These are phyloP conservation scores for Urochloa ruziziensis DNA, from an alignment of 176 grass and related monocot species.

Conservation along the genomic window DNA sequence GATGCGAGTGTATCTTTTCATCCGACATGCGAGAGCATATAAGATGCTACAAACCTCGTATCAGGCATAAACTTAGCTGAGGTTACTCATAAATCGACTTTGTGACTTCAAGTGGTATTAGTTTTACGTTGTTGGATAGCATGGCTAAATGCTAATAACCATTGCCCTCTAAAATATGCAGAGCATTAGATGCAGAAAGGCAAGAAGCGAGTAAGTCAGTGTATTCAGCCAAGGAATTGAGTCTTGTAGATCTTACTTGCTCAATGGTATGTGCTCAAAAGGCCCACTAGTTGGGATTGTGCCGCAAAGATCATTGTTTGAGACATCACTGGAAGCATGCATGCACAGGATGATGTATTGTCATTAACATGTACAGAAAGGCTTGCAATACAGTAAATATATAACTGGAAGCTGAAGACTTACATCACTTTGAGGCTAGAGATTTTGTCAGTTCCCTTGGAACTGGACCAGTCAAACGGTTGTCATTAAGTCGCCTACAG, in stretches of 20 bases:
- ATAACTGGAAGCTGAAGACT: constrained; percentile 29
- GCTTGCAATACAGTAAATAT: not conserved
- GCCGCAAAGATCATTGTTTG: constrained; percentile 72
- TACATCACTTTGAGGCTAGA: constrained; percentile 76
- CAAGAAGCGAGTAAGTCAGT: not conserved
- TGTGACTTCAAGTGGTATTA: not conserved
- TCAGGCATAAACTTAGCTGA: too few relatives aligned
- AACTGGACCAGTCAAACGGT: constrained; percentile 55
- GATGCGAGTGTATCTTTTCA: not conserved
- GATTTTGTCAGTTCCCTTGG: constrained; percentile 59
- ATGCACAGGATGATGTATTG: constrained; percentile 7
- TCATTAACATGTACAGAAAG: constrained; percentile 25
- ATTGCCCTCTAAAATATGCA: not conserved
- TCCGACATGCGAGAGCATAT: not conserved
- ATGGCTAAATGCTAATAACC: not conserved
- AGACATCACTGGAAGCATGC: constrained; percentile 59
- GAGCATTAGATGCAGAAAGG: not conserved
- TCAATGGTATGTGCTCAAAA: constrained; percentile 68
- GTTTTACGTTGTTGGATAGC: not conserved
- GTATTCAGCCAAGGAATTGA: not conserved
- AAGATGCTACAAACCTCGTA: not conserved
- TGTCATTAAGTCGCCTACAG: constrained; percentile 65
- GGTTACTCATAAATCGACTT: constrained; percentile 1
- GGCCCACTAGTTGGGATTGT: constrained; percentile 76
- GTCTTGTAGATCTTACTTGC: constrained; percentile 48